Percentiles rank a stretch among this genome's conserved stretches.
Conservation (phyloP, 2,329 filamentous ascomycete genomes). For the Aphanoascus verrucosus region DNA sequence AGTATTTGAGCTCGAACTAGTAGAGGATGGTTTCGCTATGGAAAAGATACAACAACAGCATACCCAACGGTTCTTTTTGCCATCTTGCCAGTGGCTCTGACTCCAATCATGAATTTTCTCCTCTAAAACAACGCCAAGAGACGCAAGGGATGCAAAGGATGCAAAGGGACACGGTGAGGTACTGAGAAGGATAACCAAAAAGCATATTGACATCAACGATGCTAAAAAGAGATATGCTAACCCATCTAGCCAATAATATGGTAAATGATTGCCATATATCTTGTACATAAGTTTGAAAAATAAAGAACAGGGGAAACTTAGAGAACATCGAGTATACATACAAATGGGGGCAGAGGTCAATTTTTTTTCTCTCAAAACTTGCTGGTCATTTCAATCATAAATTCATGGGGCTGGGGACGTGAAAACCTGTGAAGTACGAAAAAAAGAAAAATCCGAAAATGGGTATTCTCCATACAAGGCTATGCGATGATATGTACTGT, state of each 20-base stretch:
- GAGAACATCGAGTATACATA: neutral
- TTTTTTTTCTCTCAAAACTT: neutral
- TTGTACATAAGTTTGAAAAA: conserved; percentile 1
- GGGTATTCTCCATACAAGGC: neutral
- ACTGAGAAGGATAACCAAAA: conserved; percentile 2
- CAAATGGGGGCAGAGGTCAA: neutral
- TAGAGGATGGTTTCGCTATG: neutral
- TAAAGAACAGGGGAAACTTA: neutral
- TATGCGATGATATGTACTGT: neutral
- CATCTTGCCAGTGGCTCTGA: neutral
- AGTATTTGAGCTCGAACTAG: neutral
- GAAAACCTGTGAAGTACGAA: neutral
- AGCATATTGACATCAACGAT: too few species aligned
- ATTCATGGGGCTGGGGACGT: neutral
- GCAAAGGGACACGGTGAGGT: neutral
- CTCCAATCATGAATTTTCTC: neutral
- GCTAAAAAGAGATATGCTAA: neutral
- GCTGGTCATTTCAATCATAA: conserved; percentile 4
- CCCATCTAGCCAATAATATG: conserved; percentile 13
- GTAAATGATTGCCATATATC: neutral
- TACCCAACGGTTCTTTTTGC: neutral
- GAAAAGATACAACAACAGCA: neutral
- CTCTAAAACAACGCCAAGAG: conserved; percentile 17
- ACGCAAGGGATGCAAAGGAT: neutral
- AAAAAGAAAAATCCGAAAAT: neutral